A percentile compares a stretch with the other conserved stretches of the same genome.
Conservation (phyloP, 176 grass and related monocot genomes). For the Puccinellia tenuiflora region DNA sequence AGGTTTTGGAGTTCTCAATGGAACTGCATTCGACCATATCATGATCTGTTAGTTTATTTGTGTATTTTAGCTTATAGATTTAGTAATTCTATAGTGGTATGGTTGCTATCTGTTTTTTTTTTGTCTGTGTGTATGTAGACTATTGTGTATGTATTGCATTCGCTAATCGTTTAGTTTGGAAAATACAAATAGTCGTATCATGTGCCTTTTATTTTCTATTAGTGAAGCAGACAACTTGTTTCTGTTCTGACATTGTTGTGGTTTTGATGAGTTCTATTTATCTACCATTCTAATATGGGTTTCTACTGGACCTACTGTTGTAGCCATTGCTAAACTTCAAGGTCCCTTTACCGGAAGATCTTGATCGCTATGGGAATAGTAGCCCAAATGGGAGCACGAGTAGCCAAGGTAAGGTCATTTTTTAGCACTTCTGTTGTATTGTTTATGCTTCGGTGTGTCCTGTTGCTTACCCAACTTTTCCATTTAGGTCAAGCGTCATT, state of each 20-base stretch:
- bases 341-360: conserved; percentile 69
- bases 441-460: background rate
- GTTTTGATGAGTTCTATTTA: background rate
- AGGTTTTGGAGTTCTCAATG: background rate
- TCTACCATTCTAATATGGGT: background rate
- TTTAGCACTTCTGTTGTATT: background rate
- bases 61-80: background rate
- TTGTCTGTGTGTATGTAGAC: background rate
- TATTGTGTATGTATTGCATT: background rate
- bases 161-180: background rate
- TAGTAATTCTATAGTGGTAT: background rate
- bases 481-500: conserved; percentile 43
- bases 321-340: conserved; percentile 91
- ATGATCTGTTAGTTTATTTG: background rate
- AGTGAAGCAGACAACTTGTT: background rate
- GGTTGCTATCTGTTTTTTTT: conserved; percentile 5
- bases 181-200: background rate
- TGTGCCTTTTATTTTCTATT: background rate
- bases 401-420: conserved; percentile 54
- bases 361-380: conserved; percentile 55
- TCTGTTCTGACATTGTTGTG: background rate
- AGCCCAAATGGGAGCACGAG: conserved; percentile 71
- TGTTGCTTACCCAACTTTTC: conserved; percentile 24
- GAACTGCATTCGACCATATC: background rate
- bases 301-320: conserved; percentile 31